Conservation (phyloP, 2,329 filamentous ascomycete species). For the Hypoxylon sp. region DNA sequence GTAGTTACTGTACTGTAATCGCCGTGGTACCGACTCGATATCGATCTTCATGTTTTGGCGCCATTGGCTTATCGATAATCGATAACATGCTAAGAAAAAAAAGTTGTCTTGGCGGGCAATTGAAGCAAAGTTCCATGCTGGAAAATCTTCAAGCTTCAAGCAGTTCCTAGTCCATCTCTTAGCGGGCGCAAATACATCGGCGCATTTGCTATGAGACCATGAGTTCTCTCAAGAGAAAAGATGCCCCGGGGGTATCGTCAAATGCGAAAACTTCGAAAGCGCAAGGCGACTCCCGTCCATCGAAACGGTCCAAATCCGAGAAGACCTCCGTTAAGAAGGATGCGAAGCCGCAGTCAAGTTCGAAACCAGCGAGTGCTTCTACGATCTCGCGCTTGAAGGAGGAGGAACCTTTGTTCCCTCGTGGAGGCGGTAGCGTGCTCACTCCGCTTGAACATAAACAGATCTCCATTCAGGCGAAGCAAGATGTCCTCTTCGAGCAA, state of each 20-base stretch:
- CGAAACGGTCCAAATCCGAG: conserved; percentile 61
- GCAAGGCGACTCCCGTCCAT: conserved; percentile 60
- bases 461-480: conserved; percentile 92
- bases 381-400: conserved; percentile 69
- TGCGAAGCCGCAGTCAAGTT: conserved; percentile 44
- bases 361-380: conserved; percentile 50
- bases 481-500: conserved; percentile 92
- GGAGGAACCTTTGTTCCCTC: conserved; percentile 90
- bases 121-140: conserved; percentile 22
- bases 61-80: conserved; percentile 35
- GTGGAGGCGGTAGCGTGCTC: conserved; percentile 89
- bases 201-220: conserved; percentile 55
- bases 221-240: conserved; percentile 70
- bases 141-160: conserved; percentile 27
- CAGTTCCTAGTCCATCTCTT: conserved; percentile 16
- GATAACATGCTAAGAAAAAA: conserved; percentile 32
- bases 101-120: conserved; percentile 26
- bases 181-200: conserved; percentile 15
- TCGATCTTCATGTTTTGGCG: background rate
- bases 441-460: conserved; percentile 97
- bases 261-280: conserved; percentile 63
- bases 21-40: background rate
- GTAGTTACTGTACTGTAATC: background rate
- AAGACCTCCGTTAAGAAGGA: conserved; percentile 53
- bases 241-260: conserved; percentile 65